Base-by-base conservation (phyloP, 2,329 filamentous ascomycete species). In the Triangularia verruculosa region DNA sequence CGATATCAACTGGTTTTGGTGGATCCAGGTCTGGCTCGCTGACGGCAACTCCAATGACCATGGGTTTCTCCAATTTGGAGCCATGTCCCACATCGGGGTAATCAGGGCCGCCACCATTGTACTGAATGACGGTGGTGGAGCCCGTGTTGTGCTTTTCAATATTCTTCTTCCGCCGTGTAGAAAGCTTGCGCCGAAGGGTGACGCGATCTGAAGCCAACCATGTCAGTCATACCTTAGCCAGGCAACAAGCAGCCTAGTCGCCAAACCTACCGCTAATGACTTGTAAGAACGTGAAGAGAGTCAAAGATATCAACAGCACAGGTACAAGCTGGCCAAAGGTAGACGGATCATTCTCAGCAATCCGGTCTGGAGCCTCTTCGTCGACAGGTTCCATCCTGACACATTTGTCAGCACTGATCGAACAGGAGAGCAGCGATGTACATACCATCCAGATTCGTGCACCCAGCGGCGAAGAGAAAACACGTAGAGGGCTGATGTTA, bases 251-350 rank as follows among this genome's bases (percentile, higher is more conserved):
- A 5, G 17, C 6, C n/a, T n/a, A n/a, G 34, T 17, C 56, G 12
- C n/a, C 13, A 47, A 20, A 47, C 39, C 11, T 67, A 67, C 65
- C 61, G 53, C 61, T 67, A 27, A 76, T 20, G 22, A 70, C 70
- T 59, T 75, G 73, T 25, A 68, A 27, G 27, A 75, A 71, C 34
- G 70, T 72, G 43, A 76, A 76, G 2, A 76, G 8, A 3, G 68
- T 74, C 13, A 73, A 68, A 12, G 73, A 68, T n/a, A 76, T 74
- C 34, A 70, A 56, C 3, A 70, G 56, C 9, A 70, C 52, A 2
- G 74, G 74, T 9, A 76, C 73, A 9, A 76, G 69, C 66, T 77
- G 75, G 2, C 74, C 74, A 30, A 77, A 77, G 11, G 69, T 72
- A 12, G 70, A 71, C 0, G 70, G 67, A 54, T 76, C 74, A 47